Percentiles rank a stretch among this genome's conserved stretches.
Conservation (phyloP, 1,284 basidiomycete species). For the Ustilago hordei region DNA sequence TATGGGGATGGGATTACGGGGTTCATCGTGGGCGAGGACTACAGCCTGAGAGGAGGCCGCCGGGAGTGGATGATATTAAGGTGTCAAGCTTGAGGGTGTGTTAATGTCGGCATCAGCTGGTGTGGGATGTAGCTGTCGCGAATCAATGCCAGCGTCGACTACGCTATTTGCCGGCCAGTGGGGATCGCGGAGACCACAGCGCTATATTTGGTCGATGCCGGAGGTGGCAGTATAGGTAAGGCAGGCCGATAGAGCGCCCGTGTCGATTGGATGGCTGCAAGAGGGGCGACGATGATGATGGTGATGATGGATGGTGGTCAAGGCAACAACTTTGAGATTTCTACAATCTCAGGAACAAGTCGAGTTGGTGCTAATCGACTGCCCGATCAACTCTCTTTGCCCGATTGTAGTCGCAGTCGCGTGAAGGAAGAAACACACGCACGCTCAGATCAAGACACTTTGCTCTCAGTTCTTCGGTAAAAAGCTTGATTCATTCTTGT, state of each 20-base stretch:
- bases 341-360: not conserved
- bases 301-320: slow-evolving; percentile 4
- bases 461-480: not conserved
- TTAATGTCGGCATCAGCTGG: not conserved
- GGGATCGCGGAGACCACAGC: no score
- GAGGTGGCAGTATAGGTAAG: no score
- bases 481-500: slow-evolving; percentile 1
- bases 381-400: not conserved
- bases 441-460: not conserved
- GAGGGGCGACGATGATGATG: not conserved
- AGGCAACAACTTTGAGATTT: not conserved
- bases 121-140: not conserved
- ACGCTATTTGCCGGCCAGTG: not conserved
- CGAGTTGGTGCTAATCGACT: not conserved
- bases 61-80: no score
- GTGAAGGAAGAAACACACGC: not conserved
- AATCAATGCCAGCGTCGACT: not conserved
- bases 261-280: not conserved
- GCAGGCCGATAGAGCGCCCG: not conserved
- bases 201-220: no score
- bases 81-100: not conserved
- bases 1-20: slow-evolving; percentile 46
- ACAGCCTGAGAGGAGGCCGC: not conserved
- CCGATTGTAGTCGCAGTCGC: not conserved
- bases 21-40: slow-evolving; percentile 17